Percentiles rank a stretch among this genome's conserved stretches.
Conservation (phyloP, 768 basidiomycete species). For the Pleurotus giganteus region DNA sequence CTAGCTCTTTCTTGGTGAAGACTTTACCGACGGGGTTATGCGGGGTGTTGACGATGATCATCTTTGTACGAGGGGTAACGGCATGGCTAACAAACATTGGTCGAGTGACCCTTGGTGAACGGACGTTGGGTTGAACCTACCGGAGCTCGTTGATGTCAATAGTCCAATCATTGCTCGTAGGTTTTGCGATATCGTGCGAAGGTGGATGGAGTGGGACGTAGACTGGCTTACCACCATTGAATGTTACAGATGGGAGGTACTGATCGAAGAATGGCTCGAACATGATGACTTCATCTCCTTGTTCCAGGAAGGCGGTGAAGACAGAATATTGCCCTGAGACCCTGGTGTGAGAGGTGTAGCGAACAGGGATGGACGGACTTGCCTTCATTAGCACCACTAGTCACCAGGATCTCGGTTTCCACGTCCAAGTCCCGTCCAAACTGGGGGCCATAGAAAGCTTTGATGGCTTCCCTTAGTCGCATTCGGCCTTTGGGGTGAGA, state of each 20-base stretch:
- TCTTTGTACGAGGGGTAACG: constrained; percentile 87
- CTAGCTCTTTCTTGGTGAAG: constrained; percentile 80
- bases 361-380: no score
- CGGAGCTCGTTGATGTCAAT: constrained; percentile 88
- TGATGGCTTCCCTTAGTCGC: constrained; percentile 86
- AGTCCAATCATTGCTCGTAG: constrained; percentile 78
- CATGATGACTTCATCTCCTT: constrained; percentile 96
- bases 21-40: constrained; percentile 99
- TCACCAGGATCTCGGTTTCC: constrained; percentile 88
- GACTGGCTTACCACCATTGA: constrained; percentile 91
- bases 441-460: constrained; percentile 71
- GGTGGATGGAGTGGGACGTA: constrained; percentile 96
- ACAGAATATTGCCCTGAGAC: constrained; percentile 88
- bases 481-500: constrained; percentile 89
- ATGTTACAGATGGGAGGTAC: constrained; percentile 88
- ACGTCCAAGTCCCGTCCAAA: constrained; percentile 70
- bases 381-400: constrained; percentile 98
- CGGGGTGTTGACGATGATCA: constrained; percentile 94
- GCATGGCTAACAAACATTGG: constrained; percentile 49
- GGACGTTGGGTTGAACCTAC: constrained; percentile 31
- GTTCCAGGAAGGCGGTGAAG: constrained; percentile 87
- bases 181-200: constrained; percentile 37
- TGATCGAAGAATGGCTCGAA: constrained; percentile 99
- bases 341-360: constrained; percentile 1
- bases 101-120: not conserved